These are phyloP conservation scores for Trichoderma sp. DNA, from an alignment of 2,329 filamentous ascomycete species.

Conservation along the genomic window DNA sequence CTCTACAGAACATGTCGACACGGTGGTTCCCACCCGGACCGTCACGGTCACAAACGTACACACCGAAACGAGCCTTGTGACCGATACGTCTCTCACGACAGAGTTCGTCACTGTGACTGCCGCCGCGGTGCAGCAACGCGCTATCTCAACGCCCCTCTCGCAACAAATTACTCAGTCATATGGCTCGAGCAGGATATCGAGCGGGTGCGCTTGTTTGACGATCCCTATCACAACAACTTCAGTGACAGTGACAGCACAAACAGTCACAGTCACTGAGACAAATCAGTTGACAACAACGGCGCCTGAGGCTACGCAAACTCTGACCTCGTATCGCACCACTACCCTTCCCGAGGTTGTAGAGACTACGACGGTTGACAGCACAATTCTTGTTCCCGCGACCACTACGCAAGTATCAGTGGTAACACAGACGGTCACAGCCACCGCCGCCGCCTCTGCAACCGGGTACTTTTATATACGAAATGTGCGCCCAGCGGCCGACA, in stretches of 20 bases:
- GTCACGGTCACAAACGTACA: constrained; percentile 7
- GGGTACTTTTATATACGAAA: constrained; percentile 8
- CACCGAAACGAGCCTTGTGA: constrained; percentile 8
- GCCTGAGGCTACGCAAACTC: not conserved
- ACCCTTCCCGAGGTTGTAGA: not conserved
- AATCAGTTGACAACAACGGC: not conserved
- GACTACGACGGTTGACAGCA: constrained; percentile 11
- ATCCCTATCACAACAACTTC: constrained; percentile 1
- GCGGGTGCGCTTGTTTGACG: constrained; percentile 10
- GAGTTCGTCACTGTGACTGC: constrained; percentile 4
- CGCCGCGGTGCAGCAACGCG: constrained; percentile 1
- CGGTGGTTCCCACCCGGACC: constrained; percentile 4
- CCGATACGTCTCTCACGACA: constrained; percentile 5
- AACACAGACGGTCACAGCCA: constrained; percentile 3
- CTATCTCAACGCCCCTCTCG: constrained; percentile 4
- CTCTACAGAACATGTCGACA: not conserved
- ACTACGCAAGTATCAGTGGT: constrained; percentile 5
- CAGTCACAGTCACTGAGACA: not conserved
- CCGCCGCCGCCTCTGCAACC: not conserved
- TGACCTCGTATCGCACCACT: constrained; percentile 8
- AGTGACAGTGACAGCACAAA: not conserved
- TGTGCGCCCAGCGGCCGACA: not conserved
- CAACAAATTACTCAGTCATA: constrained; percentile 4
- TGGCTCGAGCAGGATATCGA: constrained; percentile 8
- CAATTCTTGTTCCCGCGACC: not conserved